Percentiles rank a stretch among this genome's conserved stretches.
Evolutionary conservation across 2,329 filamentous ascomycete genomes (phyloP).

Genomic region (Aulographum hederae): DNA sequence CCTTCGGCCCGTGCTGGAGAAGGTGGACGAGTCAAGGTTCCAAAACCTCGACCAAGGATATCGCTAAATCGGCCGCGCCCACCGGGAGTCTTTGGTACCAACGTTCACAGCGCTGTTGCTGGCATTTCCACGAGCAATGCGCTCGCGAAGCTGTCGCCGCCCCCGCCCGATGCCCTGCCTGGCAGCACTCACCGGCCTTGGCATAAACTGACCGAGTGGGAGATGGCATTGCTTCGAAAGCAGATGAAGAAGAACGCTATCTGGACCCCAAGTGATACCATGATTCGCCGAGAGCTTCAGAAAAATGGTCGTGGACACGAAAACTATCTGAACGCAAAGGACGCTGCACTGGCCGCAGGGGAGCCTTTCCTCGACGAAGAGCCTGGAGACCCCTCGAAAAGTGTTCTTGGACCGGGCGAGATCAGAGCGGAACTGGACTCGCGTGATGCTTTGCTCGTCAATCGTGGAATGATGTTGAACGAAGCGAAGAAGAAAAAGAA

Average conservation of each 20-base stretch:
- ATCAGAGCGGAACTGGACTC: no score
- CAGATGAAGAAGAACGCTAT: constrained; percentile 85
- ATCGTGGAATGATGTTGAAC: constrained; percentile 61
- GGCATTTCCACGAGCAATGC: constrained; percentile 44
- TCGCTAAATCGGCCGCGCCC: constrained; percentile 19
- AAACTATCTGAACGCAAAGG: constrained; percentile 36
- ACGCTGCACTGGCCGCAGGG: constrained; percentile 47
- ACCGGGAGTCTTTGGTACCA: constrained; percentile 30
- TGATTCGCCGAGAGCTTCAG: constrained; percentile 66
- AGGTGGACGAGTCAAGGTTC: constrained; percentile 2
- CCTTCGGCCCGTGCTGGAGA: background rate
- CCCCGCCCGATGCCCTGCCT: constrained; percentile 38
- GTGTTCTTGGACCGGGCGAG: constrained; percentile 38
- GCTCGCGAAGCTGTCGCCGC: constrained; percentile 37
- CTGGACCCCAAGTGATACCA: constrained; percentile 70
- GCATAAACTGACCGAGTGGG: constrained; percentile 46
- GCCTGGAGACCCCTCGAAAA: constrained; percentile 8
- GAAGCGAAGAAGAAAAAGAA: constrained; percentile 53
- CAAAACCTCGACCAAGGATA: constrained; percentile 17
- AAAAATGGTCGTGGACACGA: constrained; percentile 39
- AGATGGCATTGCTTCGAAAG: constrained; percentile 57
- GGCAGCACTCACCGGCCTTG: constrained; percentile 44
- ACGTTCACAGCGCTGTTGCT: constrained; percentile 33
- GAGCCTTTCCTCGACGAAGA: constrained; percentile 42
- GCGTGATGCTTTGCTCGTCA: no score